Evolutionary conservation across 768 basidiomycete species (phyloP).

Genomic region (Austroboletus eburneus): DNA sequence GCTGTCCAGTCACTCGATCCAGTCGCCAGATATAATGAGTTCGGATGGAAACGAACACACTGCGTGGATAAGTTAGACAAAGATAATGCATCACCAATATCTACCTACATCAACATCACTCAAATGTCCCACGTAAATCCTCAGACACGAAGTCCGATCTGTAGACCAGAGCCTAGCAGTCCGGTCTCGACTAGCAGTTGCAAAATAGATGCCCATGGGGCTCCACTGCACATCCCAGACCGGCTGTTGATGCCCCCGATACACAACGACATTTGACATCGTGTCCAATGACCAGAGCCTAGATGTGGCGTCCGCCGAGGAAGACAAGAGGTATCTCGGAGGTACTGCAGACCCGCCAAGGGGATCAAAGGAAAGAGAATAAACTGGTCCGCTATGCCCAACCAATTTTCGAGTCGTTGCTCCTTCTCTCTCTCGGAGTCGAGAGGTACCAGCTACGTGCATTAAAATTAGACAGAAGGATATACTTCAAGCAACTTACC

Average conservation of each 20-base stretch:
- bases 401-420: constrained; percentile 86
- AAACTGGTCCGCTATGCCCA: constrained; percentile 96
- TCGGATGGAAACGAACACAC: constrained; percentile 97
- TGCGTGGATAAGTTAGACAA: constrained; percentile 30
- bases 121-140: constrained; percentile 94
- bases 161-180: constrained; percentile 97
- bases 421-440: constrained; percentile 77
- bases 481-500: constrained; percentile 41
- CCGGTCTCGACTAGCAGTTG: constrained; percentile 88
- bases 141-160: constrained; percentile 77
- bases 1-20: constrained; percentile 97
- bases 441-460: constrained; percentile 46
- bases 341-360: constrained; percentile 79
- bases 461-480: constrained; percentile 1
- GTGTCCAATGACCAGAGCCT: constrained; percentile 97
- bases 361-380: constrained; percentile 92
- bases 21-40: constrained; percentile 94
- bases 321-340: constrained; percentile 84
- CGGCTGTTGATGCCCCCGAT: constrained; percentile 93
- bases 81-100: not conserved
- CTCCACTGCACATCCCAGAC: constrained; percentile 99
- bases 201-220: constrained; percentile 97
- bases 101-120: constrained; percentile 92
- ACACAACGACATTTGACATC: constrained; percentile 88
- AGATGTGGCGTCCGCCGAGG: constrained; percentile 87